Percentiles rank a stretch among this genome's conserved stretches.
These are phyloP conservation scores for Hypericum androsaemum DNA, from an alignment of 345 rosid genomes.

Conservation along the genomic window DNA sequence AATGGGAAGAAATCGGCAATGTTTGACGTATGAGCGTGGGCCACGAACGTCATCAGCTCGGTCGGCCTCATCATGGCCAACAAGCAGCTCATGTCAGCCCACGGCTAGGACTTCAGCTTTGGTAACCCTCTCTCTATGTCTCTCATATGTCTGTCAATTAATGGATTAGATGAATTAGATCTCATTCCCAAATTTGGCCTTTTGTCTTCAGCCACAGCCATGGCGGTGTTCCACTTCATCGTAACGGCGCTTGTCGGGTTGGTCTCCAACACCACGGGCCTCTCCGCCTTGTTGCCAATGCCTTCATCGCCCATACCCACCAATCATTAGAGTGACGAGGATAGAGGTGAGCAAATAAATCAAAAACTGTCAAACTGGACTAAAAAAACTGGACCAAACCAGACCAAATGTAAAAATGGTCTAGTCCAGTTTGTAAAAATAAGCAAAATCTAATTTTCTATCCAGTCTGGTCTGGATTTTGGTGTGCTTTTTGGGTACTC, in stretches of 20 bases:
- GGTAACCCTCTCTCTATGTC: constrained; percentile 39
- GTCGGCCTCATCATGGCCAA: constrained; percentile 95
- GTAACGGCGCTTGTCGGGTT: constrained; percentile 79
- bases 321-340: no score
- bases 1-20: constrained; percentile 60
- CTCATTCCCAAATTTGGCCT: neutral
- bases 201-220: constrained; percentile 55
- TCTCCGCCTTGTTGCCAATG: no score
- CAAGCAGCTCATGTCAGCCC: constrained; percentile 86
- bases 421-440: no score
- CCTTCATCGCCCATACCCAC: no score
- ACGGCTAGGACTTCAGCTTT: constrained; percentile 69
- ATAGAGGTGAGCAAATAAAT: no score
- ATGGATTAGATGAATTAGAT: neutral
- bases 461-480: no score
- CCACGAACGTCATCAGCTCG: constrained; percentile 80
- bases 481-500: no score
- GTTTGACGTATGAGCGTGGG: constrained; percentile 91
- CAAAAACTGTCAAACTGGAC: no score
- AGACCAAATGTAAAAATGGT: no score
- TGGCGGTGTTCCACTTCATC: constrained; percentile 85
- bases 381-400: no score
- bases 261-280: constrained; percentile 76
- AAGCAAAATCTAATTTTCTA: no score
- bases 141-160: constrained; percentile 7